phyloP scores from a whole-genome alignment of 495 filamentous ascomycete species.

The Xanthoparmelia taractica region DNA sequence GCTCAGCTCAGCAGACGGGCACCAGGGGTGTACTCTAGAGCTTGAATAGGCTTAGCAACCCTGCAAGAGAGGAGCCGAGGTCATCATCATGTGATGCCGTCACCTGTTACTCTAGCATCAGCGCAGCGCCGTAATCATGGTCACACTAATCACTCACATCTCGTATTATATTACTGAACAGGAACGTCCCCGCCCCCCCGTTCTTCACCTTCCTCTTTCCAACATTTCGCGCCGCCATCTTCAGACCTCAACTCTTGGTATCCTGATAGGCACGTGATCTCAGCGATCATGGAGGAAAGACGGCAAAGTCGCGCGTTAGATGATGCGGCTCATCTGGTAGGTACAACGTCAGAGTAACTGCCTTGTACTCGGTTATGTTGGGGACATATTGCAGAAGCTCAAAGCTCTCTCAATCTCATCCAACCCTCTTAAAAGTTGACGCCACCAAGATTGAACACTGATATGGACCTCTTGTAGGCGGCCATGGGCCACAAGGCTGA shows the following conservation, averaged over 20 bases:
- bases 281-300: not conserved
- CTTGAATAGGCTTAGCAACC: not conserved
- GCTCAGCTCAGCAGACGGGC: not conserved
- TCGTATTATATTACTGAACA: not conserved
- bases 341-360: too few relatives aligned
- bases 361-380: not conserved
- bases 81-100: not conserved
- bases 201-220: not conserved
- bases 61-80: not conserved
- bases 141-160: not conserved
- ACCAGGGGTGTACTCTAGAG: not conserved
- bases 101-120: not conserved
- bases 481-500: slow-evolving; percentile 59
- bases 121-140: not conserved
- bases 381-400: not conserved
- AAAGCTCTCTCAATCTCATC: not conserved
- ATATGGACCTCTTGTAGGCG: slow-evolving; percentile 49
- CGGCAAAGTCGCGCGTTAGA: not conserved
- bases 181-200: not conserved
- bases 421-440: not conserved
- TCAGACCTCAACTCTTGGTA: not conserved
- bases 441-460: not conserved
- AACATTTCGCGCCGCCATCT: not conserved
- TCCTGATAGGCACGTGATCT: not conserved
- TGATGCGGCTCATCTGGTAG: not conserved